Evolutionary conservation across 495 filamentous ascomycete species (phyloP).

Genomic region (Neurospora cerealis): DNA sequence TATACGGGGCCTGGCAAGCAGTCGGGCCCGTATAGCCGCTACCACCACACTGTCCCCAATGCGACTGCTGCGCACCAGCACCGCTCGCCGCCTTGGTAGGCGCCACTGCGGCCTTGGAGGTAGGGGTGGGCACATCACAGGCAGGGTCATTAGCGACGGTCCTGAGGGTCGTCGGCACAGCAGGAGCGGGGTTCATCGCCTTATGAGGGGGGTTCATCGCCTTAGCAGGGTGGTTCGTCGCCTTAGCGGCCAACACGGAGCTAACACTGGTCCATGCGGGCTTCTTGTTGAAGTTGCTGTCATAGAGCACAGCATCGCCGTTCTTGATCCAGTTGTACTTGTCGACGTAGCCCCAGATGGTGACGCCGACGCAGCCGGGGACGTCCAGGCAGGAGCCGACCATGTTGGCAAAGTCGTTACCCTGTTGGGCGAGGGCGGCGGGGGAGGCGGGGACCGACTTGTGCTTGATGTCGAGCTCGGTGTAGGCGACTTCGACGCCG

Average conservation of each 20-base stretch:
- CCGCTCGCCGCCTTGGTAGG: conserved; percentile 6
- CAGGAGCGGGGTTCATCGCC: neutral
- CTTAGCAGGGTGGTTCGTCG: conserved; percentile 8
- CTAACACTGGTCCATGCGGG: conserved; percentile 39
- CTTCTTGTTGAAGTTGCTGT: conserved; percentile 41
- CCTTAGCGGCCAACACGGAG: conserved; percentile 23
- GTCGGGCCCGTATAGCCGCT: conserved; percentile 28
- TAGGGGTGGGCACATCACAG: neutral
- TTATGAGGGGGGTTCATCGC: conserved; percentile 5
- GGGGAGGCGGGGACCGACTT: conserved; percentile 25
- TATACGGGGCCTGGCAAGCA: conserved; percentile 29
- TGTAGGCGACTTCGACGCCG: conserved; percentile 50
- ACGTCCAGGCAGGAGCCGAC: conserved; percentile 47
- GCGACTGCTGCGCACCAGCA: conserved; percentile 6
- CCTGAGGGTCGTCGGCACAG: conserved; percentile 14
- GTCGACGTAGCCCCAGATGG: conserved; percentile 56
- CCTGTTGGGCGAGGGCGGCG: conserved; percentile 40
- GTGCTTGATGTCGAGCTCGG: conserved; percentile 52
- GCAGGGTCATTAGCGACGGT: neutral
- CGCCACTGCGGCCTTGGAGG: neutral
- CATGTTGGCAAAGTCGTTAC: conserved; percentile 43
- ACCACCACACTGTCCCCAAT: conserved; percentile 37
- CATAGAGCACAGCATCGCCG: conserved; percentile 49
- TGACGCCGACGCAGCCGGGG: conserved; percentile 47
- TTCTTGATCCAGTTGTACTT: conserved; percentile 45